These are phyloP conservation scores for Macrolepiota fuliginosa DNA, from an alignment of 768 basidiomycete genomes.

Conservation along the genomic window DNA sequence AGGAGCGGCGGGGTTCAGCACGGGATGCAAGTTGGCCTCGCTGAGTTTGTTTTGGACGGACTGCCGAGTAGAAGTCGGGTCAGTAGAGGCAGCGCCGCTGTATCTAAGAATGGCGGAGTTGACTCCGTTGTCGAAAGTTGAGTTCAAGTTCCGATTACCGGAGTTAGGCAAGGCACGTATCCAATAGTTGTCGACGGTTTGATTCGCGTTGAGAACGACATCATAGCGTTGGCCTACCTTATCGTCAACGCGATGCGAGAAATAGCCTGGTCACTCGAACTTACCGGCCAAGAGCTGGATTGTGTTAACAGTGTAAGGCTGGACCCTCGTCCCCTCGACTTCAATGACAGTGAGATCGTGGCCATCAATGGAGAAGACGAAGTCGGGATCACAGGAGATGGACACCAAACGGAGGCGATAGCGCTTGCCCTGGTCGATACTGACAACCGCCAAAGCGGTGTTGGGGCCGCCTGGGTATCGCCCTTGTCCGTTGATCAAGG, in stretches of 20 bases:
- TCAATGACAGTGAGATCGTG: conserved; percentile 35
- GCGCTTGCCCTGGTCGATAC: conserved; percentile 31
- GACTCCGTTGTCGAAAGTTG: not conserved
- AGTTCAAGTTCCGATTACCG: not conserved
- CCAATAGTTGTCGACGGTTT: conserved; percentile 31
- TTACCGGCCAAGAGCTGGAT: conserved; percentile 27
- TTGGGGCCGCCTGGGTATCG: conserved; percentile 31
- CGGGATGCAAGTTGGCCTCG: not conserved
- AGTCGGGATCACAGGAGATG: conserved; percentile 40
- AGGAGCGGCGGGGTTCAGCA: not conserved
- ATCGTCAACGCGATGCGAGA: not conserved
- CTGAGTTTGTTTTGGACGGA: not conserved
- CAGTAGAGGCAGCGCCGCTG: not conserved
- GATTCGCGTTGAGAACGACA: conserved; percentile 31
- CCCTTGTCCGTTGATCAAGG: conserved; percentile 41
- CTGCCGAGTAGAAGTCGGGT: not conserved
- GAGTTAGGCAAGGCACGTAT: conserved; percentile 21
- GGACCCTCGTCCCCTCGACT: conserved; percentile 13
- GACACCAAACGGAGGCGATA: conserved; percentile 48
- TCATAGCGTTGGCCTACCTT: conserved; percentile 41
- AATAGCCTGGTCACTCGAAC: not conserved
- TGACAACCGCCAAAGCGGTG: conserved; percentile 32
- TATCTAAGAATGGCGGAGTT: not conserved
- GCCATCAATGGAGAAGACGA: conserved; percentile 27
- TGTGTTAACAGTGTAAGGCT: conserved; percentile 20